Evolutionary conservation across 2,329 filamentous ascomycete genomes (phyloP), one percentile per base, ranked within the genome.

Genomic region (Atkinsonella texensis): DNA sequence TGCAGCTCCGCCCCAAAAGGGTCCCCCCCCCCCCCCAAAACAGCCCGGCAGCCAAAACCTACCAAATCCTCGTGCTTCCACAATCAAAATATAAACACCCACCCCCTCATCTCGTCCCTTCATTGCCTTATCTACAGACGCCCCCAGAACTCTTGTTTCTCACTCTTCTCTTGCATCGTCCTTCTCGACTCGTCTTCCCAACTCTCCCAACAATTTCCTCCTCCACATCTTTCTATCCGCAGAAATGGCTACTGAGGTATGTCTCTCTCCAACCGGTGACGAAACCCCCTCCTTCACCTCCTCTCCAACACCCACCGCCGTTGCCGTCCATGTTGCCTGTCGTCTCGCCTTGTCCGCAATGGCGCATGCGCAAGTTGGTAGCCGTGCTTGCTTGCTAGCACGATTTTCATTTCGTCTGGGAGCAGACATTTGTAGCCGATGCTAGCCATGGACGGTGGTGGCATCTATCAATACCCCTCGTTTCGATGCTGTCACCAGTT

Each of bases 221-320:
- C 33, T 45, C 52, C 43, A 28, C 39, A 54, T 50, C 42, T 42
- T 40, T 39, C 39, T 49, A 49, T 56, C 49, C 54, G 43, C 49
- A 51, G 58, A 51, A 49, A 67, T 67, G 65, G 55, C 65, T 52
- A 65, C 62, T 56, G 65, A 67, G 64, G 65, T 67, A 65, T 57
- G 60, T 59, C 39, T 42, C 51, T 48, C 47, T 40, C 46, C 28
- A 20, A 35, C 33, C 28, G 35, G 47, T 17, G 42, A 38, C 42
- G 40, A 35, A 28, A 20, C 42, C 41, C 35, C 53, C 52, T 55
- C 50, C 44, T 43, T 57, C 23, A 32, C 33, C 48, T 53, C 53
- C 40, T 35, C 31, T 38, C 50, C 50, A 47, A 17, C 42, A 32
- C 33, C 48, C 45, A 48, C 52, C 18, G 23, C 48, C 35, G 49